Conservation (phyloP, 176 grass and related monocot species). For the Calamus simplicifolius region DNA sequence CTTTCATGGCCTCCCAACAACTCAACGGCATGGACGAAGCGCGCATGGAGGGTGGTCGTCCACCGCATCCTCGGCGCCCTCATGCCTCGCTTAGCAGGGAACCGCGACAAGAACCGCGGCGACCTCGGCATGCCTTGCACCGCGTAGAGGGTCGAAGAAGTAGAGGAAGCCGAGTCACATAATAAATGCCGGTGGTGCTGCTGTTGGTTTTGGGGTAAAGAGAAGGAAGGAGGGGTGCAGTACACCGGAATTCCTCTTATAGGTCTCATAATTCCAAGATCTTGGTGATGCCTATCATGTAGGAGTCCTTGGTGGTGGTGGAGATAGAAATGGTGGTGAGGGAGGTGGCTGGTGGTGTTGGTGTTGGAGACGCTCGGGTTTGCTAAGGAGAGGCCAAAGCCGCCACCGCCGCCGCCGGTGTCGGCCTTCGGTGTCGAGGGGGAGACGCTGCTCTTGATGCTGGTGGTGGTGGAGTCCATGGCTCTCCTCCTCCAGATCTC, state of each 20-base stretch:
- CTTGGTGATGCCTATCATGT: slow-evolving; percentile 29
- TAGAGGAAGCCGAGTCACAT: neutral
- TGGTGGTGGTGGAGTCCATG: slow-evolving; percentile 18
- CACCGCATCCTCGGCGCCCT: slow-evolving; percentile 84
- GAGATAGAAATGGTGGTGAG: slow-evolving; percentile 22
- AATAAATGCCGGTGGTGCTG: slow-evolving; percentile 19
- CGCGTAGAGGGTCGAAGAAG: slow-evolving; percentile 8
- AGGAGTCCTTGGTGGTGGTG: slow-evolving; percentile 38
- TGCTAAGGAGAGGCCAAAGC: neutral
- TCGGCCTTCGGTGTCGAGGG: slow-evolving; percentile 2
- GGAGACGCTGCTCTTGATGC: slow-evolving; percentile 12
- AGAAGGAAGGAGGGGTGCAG: slow-evolving; percentile 42
- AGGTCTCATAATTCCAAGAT: slow-evolving; percentile 46
- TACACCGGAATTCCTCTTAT: slow-evolving; percentile 87
- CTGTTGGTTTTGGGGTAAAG: slow-evolving; percentile 35
- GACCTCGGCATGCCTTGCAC: slow-evolving; percentile 29
- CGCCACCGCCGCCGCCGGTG: neutral
- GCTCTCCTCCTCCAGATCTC: slow-evolving; percentile 81
- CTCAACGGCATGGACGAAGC: slow-evolving; percentile 90
- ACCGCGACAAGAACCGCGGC: slow-evolving; percentile 35
- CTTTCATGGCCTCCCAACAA: slow-evolving; percentile 91
- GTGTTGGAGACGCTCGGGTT: neutral
- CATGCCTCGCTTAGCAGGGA: slow-evolving; percentile 37
- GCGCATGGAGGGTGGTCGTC: slow-evolving; percentile 85
- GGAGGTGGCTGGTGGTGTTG: slow-evolving; percentile 2